These are phyloP conservation scores for Boletus eberwhitei DNA, from an alignment of 768 basidiomycete species.

Conservation along the genomic window DNA sequence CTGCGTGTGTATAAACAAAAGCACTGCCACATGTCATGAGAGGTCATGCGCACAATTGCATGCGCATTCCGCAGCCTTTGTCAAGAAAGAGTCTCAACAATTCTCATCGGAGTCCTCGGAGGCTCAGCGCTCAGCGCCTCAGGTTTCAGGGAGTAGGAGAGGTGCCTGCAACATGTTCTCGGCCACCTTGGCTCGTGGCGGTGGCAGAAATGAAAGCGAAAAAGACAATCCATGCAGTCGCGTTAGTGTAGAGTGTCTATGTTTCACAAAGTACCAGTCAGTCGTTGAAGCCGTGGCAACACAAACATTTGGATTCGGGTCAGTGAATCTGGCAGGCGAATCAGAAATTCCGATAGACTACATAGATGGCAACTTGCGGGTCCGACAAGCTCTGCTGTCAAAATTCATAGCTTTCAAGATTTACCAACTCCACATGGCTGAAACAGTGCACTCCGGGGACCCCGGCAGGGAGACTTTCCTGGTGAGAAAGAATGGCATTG, in stretches of 20 bases:
- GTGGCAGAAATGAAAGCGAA: no score
- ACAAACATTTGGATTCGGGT: not conserved
- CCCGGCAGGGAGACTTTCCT: slow-evolving; percentile 13
- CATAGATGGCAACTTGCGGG: not conserved
- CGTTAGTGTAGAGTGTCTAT: not conserved
- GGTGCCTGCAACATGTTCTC: no score
- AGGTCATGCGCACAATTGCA: no score
- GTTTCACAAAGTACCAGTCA: not conserved
- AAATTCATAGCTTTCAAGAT: not conserved
- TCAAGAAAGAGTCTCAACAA: no score
- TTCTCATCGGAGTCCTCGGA: no score
- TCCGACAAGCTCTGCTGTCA: slow-evolving; percentile 2
- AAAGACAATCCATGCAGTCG: not conserved
- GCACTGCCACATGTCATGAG: no score
- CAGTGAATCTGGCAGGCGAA: not conserved
- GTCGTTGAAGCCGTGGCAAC: not conserved
- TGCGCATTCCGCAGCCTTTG: no score
- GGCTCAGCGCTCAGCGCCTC: no score
- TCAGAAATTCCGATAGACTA: not conserved
- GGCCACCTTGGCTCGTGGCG: no score
- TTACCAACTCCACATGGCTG: slow-evolving; percentile 20
- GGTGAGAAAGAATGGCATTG: slow-evolving; percentile 33
- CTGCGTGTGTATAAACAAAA: not conserved
- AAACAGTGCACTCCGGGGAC: slow-evolving; percentile 7
- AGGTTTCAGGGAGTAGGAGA: no score